phyloP scores from a whole-genome alignment of 1,284 basidiomycete species.

The Tilletia walkeri region DNA sequence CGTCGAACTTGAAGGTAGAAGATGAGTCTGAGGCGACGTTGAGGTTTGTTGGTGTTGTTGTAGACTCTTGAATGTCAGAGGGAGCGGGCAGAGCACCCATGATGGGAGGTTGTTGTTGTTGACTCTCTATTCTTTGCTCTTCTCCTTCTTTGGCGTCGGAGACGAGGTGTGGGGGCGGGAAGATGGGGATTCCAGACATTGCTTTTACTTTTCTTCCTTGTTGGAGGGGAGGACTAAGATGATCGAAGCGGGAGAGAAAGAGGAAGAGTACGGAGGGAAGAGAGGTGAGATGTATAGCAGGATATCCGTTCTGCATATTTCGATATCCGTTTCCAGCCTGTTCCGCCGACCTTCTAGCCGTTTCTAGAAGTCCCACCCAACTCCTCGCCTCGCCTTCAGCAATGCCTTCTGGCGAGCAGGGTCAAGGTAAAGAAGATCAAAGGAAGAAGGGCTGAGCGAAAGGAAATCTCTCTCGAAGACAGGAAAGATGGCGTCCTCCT shows the following conservation, averaged over 20 bases:
- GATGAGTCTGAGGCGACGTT: background rate
- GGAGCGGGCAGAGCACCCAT: background rate
- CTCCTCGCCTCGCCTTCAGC: too few relatives aligned
- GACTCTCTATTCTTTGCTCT: background rate
- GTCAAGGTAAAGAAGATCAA: too few relatives aligned
- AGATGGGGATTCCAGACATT: background rate
- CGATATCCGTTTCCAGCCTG: too few relatives aligned
- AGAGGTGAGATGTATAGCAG: background rate
- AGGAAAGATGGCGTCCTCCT: conserved; percentile 20
- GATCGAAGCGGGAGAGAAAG: too few relatives aligned
- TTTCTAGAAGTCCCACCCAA: too few relatives aligned
- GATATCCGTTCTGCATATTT: too few relatives aligned
- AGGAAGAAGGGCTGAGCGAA: background rate
- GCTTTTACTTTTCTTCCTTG: background rate
- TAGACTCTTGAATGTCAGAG: background rate
- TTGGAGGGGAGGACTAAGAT: too few relatives aligned
- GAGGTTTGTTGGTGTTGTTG: background rate
- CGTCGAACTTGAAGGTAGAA: conserved; percentile 38
- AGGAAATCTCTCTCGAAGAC: background rate
- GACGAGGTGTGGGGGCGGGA: conserved; percentile 7
- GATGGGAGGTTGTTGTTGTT: background rate
- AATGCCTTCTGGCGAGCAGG: too few relatives aligned
- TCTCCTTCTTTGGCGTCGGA: background rate
- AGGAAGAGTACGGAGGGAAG: background rate
- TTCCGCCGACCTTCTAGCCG: too few relatives aligned